Percentiles rank a stretch among this genome's conserved stretches.
Conservation (phyloP, 2,329 filamentous ascomycete species). For the Talaromyces sp. region DNA sequence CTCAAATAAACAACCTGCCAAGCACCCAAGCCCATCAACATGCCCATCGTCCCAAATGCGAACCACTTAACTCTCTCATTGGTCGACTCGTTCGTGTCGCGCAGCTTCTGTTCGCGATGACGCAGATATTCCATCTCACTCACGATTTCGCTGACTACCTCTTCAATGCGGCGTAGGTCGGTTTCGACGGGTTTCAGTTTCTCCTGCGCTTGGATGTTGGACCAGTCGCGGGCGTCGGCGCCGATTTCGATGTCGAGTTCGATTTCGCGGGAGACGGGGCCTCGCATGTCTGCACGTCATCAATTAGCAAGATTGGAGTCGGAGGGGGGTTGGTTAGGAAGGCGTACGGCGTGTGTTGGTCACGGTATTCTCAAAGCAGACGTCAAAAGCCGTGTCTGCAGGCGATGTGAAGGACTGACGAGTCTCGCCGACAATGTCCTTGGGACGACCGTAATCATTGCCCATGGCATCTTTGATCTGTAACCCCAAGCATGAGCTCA, state of each 20-base stretch:
- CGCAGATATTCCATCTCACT: slow-evolving; percentile 95
- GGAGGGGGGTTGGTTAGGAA: background rate
- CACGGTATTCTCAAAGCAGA: slow-evolving; percentile 88
- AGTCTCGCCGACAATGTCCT: slow-evolving; percentile 87
- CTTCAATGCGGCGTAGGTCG: slow-evolving; percentile 87
- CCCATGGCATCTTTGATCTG: slow-evolving; percentile 93
- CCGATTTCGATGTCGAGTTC: slow-evolving; percentile 96
- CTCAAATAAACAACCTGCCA: slow-evolving; percentile 98
- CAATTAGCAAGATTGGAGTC: background rate
- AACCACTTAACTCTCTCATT: slow-evolving; percentile 99
- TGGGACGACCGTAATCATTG: slow-evolving; percentile 91
- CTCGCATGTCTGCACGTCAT: slow-evolving; percentile 32
- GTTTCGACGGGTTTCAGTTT: slow-evolving; percentile 97
- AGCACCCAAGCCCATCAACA: slow-evolving; percentile 81
- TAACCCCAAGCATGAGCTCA: background rate
- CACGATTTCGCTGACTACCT: slow-evolving; percentile 84
- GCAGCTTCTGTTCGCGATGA: slow-evolving; percentile 82
- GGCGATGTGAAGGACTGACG: slow-evolving; percentile 92
- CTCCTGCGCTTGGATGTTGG: slow-evolving; percentile 89
- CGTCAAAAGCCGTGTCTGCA: slow-evolving; percentile 87
- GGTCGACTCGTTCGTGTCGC: slow-evolving; percentile 99
- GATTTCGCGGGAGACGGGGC: slow-evolving; percentile 63
- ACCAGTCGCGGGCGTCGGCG: slow-evolving; percentile 97
- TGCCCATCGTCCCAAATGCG: slow-evolving; percentile 85
- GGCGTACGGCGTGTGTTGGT: slow-evolving; percentile 56